Conservation (phyloP, 768 basidiomycete species). For the Pulveroboletus sp. region DNA sequence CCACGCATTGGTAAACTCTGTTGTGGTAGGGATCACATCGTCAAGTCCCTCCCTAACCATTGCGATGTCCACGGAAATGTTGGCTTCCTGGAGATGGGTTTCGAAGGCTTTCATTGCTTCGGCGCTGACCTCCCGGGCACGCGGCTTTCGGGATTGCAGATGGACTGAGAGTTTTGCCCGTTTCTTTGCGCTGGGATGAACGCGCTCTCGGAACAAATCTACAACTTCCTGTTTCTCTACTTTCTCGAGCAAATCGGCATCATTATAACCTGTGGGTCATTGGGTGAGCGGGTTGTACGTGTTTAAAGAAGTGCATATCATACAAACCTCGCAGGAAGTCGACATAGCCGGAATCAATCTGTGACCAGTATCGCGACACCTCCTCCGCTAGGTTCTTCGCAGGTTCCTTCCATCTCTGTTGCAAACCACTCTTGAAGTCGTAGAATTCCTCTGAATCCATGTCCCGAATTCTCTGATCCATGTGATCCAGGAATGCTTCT, state of each 20-base stretch:
- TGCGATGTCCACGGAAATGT: constrained; percentile 46
- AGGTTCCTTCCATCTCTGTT: constrained; percentile 79
- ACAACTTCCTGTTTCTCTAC: constrained; percentile 76
- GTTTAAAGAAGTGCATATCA: neutral
- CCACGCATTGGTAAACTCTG: constrained; percentile 68
- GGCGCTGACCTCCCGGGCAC: constrained; percentile 55
- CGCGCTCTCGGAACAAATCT: constrained; percentile 59
- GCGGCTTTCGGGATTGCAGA: constrained; percentile 65
- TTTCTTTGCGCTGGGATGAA: constrained; percentile 63
- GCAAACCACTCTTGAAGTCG: constrained; percentile 72
- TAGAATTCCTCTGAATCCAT: constrained; percentile 73
- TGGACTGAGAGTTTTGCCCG: constrained; percentile 87
- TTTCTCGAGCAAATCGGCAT: constrained; percentile 58
- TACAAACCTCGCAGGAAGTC: constrained; percentile 83
- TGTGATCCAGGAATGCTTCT: constrained; percentile 77
- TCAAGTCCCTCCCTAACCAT: constrained; percentile 51
- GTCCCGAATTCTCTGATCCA: constrained; percentile 61
- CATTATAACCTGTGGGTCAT: constrained; percentile 54
- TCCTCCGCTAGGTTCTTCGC: constrained; percentile 89
- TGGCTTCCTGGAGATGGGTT: constrained; percentile 43
- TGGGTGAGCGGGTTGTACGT: neutral
- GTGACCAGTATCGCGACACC: constrained; percentile 57
- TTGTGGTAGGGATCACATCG: constrained; percentile 51
- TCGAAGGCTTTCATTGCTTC: constrained; percentile 64
- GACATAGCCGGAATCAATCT: constrained; percentile 74